phyloP scores from a whole-genome alignment of 179 eudicot genomes.

The Vitellaria paradoxa region DNA sequence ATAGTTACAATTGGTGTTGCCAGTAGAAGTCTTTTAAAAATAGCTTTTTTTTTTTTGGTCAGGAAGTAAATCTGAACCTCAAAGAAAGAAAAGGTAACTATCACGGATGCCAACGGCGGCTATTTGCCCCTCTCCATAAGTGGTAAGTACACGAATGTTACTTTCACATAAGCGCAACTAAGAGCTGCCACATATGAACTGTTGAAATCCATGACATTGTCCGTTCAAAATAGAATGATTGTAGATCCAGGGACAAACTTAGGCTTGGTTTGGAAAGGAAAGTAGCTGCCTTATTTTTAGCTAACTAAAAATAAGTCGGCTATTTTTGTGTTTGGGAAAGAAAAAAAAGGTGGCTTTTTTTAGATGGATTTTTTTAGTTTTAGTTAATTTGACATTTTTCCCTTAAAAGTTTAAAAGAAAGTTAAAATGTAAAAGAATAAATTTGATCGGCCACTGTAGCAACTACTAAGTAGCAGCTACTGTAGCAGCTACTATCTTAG shows the following conservation, averaged over 20 bases:
- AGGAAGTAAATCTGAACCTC: constrained; percentile 24
- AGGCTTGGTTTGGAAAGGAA: no score
- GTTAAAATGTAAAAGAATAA: no score
- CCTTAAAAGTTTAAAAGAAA: no score
- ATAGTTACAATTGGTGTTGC: not conserved
- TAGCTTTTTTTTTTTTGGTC: constrained; percentile 6
- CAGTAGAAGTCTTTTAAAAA: not conserved
- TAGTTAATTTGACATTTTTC: no score
- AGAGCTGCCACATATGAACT: not conserved
- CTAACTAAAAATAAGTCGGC: no score
- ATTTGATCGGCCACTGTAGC: no score
- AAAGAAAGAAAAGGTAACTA: constrained; percentile 10
- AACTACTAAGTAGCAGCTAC: no score
- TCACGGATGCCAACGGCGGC: not conserved
- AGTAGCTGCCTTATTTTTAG: no score
- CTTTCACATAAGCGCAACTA: not conserved
- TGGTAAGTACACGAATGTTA: constrained; percentile 10
- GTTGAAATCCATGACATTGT: not conserved
- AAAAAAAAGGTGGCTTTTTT: no score
- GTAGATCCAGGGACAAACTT: not conserved
- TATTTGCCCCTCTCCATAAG: not conserved
- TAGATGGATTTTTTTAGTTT: no score
- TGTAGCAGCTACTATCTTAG: no score
- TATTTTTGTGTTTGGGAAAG: no score
- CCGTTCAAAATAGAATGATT: not conserved